A percentile compares a stretch with the other conserved stretches of the same genome.
Evolutionary conservation across 1,139 yeast genomes (phyloP).

Genomic region (Saccharomycopsis hybrid): DNA sequence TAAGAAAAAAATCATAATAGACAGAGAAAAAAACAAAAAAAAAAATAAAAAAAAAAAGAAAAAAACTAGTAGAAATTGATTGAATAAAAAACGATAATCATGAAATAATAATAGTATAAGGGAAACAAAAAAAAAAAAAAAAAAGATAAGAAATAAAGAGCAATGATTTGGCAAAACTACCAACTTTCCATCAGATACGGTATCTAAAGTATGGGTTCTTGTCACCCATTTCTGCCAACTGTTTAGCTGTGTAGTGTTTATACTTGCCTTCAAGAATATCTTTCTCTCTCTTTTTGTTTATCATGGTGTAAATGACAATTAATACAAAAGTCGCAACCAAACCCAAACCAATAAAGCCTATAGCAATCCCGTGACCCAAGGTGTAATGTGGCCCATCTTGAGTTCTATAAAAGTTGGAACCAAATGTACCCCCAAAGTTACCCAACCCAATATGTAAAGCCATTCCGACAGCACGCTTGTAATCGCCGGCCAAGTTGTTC

Average conservation of each 20-base stretch:
- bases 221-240: slow-evolving; percentile 26
- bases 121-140: neutral
- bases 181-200: slow-evolving; percentile 6
- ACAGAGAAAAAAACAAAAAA: no score
- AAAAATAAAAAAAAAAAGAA: no score
- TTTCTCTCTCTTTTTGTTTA: slow-evolving; percentile 22
- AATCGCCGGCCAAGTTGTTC: slow-evolving; percentile 32
- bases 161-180: neutral
- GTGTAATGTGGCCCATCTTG: slow-evolving; percentile 25
- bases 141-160: neutral
- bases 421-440: slow-evolving; percentile 35
- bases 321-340: slow-evolving; percentile 18
- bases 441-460: slow-evolving; percentile 39
- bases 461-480: slow-evolving; percentile 36
- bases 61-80: no score
- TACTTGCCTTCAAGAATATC: slow-evolving; percentile 22
- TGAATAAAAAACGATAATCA: no score
- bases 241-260: slow-evolving; percentile 21
- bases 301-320: slow-evolving; percentile 19
- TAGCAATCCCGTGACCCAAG: slow-evolving; percentile 24
- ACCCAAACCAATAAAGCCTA: slow-evolving; percentile 25
- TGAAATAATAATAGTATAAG: neutral
- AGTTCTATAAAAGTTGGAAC: slow-evolving; percentile 28
- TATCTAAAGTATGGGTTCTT: slow-evolving; percentile 25
- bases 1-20: no score